A percentile compares a stretch with the other conserved stretches of the same genome.
Conservation (phyloP, 1,284 basidiomycete species). For the Trametes polyzona region DNA sequence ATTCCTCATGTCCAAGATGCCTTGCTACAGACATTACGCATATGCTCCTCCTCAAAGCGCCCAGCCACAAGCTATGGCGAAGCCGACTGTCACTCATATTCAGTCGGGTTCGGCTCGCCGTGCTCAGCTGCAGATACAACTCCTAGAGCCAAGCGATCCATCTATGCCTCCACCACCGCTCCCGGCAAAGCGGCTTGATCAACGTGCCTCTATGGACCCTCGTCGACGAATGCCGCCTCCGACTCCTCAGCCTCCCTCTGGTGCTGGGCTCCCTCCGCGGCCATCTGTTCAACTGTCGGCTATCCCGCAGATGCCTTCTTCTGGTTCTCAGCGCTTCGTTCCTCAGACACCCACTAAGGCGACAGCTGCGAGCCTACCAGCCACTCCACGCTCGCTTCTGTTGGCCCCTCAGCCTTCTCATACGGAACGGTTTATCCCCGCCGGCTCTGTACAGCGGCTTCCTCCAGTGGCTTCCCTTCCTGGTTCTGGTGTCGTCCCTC, state of each 20-base stretch:
- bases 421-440: slow-evolving; percentile 20
- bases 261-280: slow-evolving; percentile 5
- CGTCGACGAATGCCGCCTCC: slow-evolving; percentile 18
- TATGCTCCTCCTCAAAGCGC: slow-evolving; percentile 52
- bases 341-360: slow-evolving; percentile 17
- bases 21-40: slow-evolving; percentile 55
- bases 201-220: background rate
- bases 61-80: slow-evolving; percentile 35
- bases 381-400: slow-evolving; percentile 23
- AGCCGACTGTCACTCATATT: slow-evolving; percentile 28
- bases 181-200: background rate
- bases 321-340: slow-evolving; percentile 20
- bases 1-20: background rate
- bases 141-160: background rate
- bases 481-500: slow-evolving; percentile 9
- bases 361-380: slow-evolving; percentile 16
- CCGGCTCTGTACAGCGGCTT: slow-evolving; percentile 4
- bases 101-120: slow-evolving; percentile 28
- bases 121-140: slow-evolving; percentile 10
- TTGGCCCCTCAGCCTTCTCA: background rate
- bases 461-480: slow-evolving; percentile 1
- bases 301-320: slow-evolving; percentile 16
- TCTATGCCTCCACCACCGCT: slow-evolving; percentile 10
- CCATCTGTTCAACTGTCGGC: slow-evolving; percentile 19
- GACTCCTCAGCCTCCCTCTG: slow-evolving; percentile 12